Evolutionary conservation across 2,329 filamentous ascomycete species (phyloP), one percentile per base, ranked within the genome.

Genomic region (Aspergillus latus): DNA sequence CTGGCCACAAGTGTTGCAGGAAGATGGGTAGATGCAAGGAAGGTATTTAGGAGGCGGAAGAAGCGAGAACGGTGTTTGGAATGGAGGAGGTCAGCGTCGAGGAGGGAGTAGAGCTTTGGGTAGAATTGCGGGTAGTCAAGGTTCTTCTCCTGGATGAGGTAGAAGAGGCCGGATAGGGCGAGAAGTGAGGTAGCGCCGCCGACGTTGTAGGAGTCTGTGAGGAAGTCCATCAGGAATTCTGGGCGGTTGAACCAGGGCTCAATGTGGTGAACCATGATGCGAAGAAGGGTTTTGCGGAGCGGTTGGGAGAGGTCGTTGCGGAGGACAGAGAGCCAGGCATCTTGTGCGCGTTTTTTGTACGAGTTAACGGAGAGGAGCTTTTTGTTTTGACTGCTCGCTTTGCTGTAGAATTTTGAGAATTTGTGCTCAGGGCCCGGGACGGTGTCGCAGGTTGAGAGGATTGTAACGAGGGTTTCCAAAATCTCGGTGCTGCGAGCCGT

Each of bases 121-220:
- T 96, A 99, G 76, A 99, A 99, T 32, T 87, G 88, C 1, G 92
- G 92, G 72, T 99, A 99, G 75, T 99, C 94, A 58, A 99, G 82
- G 71, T 99, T 99, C 69, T 90, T 90, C 70, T 94, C 86, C 62
- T 90, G 87, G 65, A 99, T 97, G 51, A 99, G 83, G 71, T 96
- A 94, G 77, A 96, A 99, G 45, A 99, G 87, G 50, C 94, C 94
- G 0, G 90, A 95, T 1, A 99, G 80, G 1, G 95, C 92, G 16
- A 97, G 82, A 4, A 99, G 81, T 4, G 94, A 93, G 47, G 87
- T 91, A 11, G 91, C 88, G 44, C 94, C 94, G 50, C 93, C 92
- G 6, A 87, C 79, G 66, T 97, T 83, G 77, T 96, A 97, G 30
- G 88, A 95, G 75, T 94, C 90, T n/a, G 92, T 96, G 54, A 99